Evolutionary conservation across 1,139 yeast species (phyloP).

Genomic region (Arxiozyma heterogenica): DNA sequence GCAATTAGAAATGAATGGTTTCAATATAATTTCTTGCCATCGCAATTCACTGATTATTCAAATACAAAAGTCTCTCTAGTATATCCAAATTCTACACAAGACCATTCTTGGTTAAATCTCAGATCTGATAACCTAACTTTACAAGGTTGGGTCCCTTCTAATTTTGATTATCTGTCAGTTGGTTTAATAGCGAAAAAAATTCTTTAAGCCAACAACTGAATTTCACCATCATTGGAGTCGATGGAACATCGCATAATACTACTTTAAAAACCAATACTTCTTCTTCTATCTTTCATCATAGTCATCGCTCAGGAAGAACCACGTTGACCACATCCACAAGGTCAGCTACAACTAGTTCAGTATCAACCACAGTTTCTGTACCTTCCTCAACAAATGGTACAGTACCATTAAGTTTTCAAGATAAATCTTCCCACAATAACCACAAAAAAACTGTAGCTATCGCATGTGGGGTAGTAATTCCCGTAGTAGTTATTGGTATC

Average conservation of each 20-base stretch:
- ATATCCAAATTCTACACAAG: slow-evolving; percentile 33
- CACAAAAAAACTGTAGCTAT: slow-evolving; percentile 53
- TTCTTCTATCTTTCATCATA: background rate
- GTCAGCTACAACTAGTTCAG: slow-evolving; percentile 26
- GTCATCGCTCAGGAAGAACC: background rate
- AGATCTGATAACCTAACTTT: slow-evolving; percentile 54
- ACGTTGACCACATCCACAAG: slow-evolving; percentile 24
- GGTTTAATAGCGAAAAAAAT: slow-evolving; percentile 43
- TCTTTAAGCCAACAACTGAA: slow-evolving; percentile 37
- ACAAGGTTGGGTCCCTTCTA: slow-evolving; percentile 55
- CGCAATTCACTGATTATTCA: slow-evolving; percentile 46
- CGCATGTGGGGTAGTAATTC: slow-evolving; percentile 83
- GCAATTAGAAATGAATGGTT: slow-evolving; percentile 58
- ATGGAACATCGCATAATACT: slow-evolving; percentile 13
- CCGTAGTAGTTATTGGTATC: slow-evolving; percentile 44
- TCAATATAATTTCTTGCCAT: slow-evolving; percentile 42
- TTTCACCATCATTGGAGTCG: slow-evolving; percentile 52
- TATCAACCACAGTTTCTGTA: slow-evolving; percentile 22
- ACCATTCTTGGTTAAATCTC: slow-evolving; percentile 53
- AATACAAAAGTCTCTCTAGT: slow-evolving; percentile 43
- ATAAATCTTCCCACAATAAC: slow-evolving; percentile 20
- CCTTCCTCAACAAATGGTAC: slow-evolving; percentile 20
- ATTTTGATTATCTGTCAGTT: slow-evolving; percentile 44
- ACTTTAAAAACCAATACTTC: slow-evolving; percentile 17
- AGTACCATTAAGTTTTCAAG: slow-evolving; percentile 19